Conservation (phyloP, 2,329 filamentous ascomycete genomes). For the Aureobasidium sp. region DNA sequence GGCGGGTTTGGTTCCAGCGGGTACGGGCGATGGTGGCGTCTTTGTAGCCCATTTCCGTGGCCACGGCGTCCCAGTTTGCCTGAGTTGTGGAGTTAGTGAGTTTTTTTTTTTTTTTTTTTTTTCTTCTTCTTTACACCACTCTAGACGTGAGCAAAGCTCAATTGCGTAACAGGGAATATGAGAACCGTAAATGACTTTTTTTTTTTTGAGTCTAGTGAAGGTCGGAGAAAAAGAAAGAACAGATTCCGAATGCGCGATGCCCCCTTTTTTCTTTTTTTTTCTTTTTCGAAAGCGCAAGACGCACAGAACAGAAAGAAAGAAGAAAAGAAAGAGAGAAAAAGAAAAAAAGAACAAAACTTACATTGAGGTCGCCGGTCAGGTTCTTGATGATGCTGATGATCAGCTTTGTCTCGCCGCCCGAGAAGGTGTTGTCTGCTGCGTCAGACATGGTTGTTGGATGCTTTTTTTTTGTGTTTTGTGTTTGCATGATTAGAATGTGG, state of each 20-base stretch:
- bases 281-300: neutral
- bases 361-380: constrained; percentile 23
- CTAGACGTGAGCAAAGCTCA: too few species aligned
- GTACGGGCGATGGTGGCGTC: constrained; percentile 21
- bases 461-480: too few species aligned
- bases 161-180: too few species aligned
- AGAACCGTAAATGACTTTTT: too few species aligned
- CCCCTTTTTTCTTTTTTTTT: neutral
- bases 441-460: constrained; percentile 13
- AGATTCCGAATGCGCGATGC: too few species aligned
- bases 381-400: constrained; percentile 24
- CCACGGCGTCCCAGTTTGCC: constrained; percentile 25
- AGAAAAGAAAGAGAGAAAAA: neutral
- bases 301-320: neutral
- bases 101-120: constrained; percentile 5
- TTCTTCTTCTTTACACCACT: neutral
- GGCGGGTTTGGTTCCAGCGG: constrained; percentile 24
- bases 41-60: constrained; percentile 23
- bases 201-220: neutral
- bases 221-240: too few species aligned
- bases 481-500: neutral
- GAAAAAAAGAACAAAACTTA: constrained; percentile 13
- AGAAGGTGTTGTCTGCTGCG: constrained; percentile 18
- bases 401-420: constrained; percentile 22
- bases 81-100: too few species aligned